Evolutionary conservation across 305 asterid genomes (phyloP).

Genomic region (Solanum hybrid): DNA sequence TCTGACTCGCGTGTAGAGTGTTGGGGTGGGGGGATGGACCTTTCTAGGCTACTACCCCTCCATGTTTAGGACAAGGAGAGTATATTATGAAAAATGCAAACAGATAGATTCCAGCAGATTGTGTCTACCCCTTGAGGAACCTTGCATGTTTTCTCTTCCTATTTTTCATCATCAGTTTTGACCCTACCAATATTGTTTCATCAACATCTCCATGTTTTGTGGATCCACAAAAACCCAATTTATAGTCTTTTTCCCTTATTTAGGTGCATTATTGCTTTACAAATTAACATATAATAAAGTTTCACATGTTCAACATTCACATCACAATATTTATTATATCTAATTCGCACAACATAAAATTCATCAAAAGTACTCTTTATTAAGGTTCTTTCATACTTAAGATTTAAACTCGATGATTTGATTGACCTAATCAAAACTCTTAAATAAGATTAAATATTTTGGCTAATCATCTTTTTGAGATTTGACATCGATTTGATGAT

Average conservation of each 20-base stretch:
- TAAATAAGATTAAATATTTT: neutral
- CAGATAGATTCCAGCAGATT: conserved; percentile 25
- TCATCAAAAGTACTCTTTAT: neutral
- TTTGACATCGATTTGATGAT: neutral
- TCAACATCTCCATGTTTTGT: neutral
- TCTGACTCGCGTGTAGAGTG: neutral
- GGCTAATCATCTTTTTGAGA: neutral
- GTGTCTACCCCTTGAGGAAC: conserved; percentile 26
- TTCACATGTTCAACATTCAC: neutral
- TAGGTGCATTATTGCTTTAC: neutral
- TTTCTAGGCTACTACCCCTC: conserved; percentile 13
- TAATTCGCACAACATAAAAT: neutral
- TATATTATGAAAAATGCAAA: conserved; percentile 15
- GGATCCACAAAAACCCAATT: neutral
- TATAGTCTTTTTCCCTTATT: neutral
- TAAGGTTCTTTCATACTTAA: neutral
- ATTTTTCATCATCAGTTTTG: conserved; percentile 18
- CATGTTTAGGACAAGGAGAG: conserved; percentile 23
- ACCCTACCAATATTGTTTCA: conserved; percentile 20
- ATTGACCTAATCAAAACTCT: neutral
- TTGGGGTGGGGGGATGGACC: neutral
- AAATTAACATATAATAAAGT: neutral
- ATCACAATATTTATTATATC: too few species aligned
- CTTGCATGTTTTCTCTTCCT: conserved; percentile 25
- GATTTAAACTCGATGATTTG: neutral